These are phyloP conservation scores for Kalmusia sp. DNA, from an alignment of 2,329 filamentous ascomycete genomes.

Conservation along the genomic window DNA sequence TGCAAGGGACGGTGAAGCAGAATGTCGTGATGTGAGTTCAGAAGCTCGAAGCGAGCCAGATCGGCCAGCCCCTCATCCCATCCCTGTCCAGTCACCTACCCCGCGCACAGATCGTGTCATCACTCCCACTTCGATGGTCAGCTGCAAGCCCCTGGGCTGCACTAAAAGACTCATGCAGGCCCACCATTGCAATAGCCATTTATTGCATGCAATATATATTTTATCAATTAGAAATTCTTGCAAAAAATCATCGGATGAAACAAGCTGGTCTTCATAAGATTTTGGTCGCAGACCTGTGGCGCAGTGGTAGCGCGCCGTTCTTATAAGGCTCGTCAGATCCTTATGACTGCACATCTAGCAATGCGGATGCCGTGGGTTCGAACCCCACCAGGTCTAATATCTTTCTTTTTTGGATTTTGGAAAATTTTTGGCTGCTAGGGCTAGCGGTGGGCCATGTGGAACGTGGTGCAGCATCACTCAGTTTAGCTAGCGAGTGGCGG, in stretches of 20 bases:
- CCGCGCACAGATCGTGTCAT: background rate
- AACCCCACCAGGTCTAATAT: constrained; percentile 36
- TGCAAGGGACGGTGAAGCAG: background rate
- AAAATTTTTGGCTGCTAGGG: too few relatives aligned
- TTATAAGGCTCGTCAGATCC: constrained; percentile 46
- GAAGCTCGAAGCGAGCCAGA: background rate
- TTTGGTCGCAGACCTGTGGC: constrained; percentile 41
- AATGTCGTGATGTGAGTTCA: constrained; percentile 3
- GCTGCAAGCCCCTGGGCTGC: too few relatives aligned
- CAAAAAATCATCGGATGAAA: too few relatives aligned
- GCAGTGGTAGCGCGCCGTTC: constrained; percentile 56
- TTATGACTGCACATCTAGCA: constrained; percentile 34
- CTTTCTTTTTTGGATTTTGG: constrained; percentile 16
- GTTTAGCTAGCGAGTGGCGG: too few relatives aligned
- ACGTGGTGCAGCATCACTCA: too few relatives aligned
- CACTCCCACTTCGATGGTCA: too few relatives aligned
- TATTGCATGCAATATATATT: background rate
- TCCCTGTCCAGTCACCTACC: background rate
- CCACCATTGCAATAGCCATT: too few relatives aligned
- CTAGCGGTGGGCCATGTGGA: too few relatives aligned
- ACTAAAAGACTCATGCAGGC: too few relatives aligned
- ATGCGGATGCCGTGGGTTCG: constrained; percentile 50
- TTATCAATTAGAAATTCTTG: background rate
- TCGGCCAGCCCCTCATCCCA: background rate
- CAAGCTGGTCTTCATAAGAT: too few relatives aligned